A percentile compares a stretch with the other conserved stretches of the same genome.
Conservation (phyloP, 202 grass and related monocot genomes). For the Musa balbisiana region DNA sequence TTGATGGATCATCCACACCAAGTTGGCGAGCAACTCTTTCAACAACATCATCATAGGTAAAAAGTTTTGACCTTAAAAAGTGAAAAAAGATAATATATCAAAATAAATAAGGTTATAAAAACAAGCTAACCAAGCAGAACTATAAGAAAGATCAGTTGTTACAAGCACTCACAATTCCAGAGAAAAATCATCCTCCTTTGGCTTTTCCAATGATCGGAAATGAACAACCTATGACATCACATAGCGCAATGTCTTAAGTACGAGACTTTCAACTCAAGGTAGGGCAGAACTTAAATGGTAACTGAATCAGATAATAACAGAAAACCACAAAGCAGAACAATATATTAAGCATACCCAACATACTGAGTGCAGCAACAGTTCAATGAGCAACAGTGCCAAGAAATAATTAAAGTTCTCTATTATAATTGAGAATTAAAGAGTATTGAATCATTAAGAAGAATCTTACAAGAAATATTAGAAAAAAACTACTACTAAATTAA, state of each 20-base stretch:
- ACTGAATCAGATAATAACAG: background rate
- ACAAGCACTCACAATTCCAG: constrained; percentile 42
- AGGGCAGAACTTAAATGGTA: background rate
- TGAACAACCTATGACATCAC: constrained; percentile 42
- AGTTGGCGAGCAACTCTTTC: constrained; percentile 53
- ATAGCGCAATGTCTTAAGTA: constrained; percentile 1
- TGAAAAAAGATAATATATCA: constrained; percentile 10
- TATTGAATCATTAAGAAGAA: too few relatives aligned
- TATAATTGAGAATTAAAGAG: too few relatives aligned
- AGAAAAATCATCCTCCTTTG: constrained; percentile 48
- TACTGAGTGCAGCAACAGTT: too few relatives aligned
- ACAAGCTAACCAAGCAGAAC: background rate
- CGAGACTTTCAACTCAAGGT: background rate
- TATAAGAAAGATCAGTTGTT: background rate
- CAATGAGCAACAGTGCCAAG: too few relatives aligned
- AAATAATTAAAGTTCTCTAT: too few relatives aligned
- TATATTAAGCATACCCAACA: too few relatives aligned
- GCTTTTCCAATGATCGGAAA: constrained; percentile 55
- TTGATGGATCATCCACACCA: constrained; percentile 55
- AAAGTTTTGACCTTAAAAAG: constrained; percentile 50
- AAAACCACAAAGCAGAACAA: too few relatives aligned
- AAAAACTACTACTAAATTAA: too few relatives aligned
- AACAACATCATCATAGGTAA: constrained; percentile 71
- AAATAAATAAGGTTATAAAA: background rate
- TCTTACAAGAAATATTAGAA: too few relatives aligned